Evolutionary conservation across 1,284 basidiomycete genomes (phyloP).

Genomic region (Austropuccinia psidii): DNA sequence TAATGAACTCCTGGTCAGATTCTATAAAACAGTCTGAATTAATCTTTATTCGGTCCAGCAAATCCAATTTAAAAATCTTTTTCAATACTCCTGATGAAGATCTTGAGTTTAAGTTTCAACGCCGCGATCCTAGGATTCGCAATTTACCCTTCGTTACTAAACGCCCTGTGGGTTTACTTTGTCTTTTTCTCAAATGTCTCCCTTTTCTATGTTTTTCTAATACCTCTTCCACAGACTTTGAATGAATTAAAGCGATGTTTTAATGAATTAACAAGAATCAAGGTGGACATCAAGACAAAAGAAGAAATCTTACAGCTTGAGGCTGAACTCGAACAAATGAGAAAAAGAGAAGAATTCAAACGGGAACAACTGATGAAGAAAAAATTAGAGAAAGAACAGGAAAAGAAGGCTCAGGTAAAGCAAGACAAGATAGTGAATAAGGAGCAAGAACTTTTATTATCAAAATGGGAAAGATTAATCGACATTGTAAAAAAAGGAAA

Average conservation of each 20-base stretch:
- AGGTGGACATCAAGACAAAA: slow-evolving; percentile 75
- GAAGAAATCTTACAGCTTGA: slow-evolving; percentile 71
- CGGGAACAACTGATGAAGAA: slow-evolving; percentile 72
- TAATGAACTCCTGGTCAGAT: slow-evolving; percentile 73
- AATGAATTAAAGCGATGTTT: slow-evolving; percentile 82
- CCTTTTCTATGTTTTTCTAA: neutral
- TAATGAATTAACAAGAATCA: slow-evolving; percentile 74
- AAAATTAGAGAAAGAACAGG: slow-evolving; percentile 52
- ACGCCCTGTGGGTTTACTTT: slow-evolving; percentile 60
- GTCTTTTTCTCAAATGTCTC: neutral
- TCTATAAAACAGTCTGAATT: slow-evolving; percentile 71
- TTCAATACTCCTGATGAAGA: slow-evolving; percentile 61
- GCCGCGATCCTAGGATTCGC: slow-evolving; percentile 63
- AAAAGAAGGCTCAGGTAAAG: slow-evolving; percentile 47
- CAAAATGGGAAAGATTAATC: slow-evolving; percentile 68
- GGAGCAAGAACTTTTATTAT: slow-evolving; percentile 63
- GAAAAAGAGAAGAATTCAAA: slow-evolving; percentile 73
- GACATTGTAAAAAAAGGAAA: slow-evolving; percentile 85
- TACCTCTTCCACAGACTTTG: slow-evolving; percentile 60
- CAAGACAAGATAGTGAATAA: slow-evolving; percentile 58
- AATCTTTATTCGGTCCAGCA: slow-evolving; percentile 77
- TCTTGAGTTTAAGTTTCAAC: slow-evolving; percentile 45
- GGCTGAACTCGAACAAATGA: slow-evolving; percentile 77
- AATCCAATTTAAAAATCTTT: slow-evolving; percentile 71
- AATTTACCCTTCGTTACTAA: slow-evolving; percentile 90